Conservation (phyloP, 441 rosid genomes). For the Sinapis alba region DNA sequence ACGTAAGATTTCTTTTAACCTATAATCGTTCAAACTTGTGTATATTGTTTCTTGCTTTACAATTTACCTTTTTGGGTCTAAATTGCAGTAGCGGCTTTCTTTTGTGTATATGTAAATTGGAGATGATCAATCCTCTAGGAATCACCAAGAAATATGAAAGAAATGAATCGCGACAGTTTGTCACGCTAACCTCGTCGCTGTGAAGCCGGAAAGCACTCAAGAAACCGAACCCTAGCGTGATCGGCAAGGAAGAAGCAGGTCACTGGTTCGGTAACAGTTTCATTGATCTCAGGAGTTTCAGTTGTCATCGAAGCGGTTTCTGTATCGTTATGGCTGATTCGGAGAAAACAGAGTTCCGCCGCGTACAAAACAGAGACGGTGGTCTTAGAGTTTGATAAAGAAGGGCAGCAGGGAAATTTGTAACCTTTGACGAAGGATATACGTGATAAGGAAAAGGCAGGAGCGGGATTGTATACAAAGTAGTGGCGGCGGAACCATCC, state of each 20-base stretch:
- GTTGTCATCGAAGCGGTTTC: conserved; percentile 58
- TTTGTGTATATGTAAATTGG: too few species aligned
- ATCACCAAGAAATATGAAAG: too few species aligned
- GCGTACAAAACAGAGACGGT: conserved; percentile 34
- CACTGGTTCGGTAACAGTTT: conserved; percentile 52
- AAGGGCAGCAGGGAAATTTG: conserved; percentile 66
- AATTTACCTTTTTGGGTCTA: too few species aligned
- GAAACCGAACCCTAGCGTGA: conserved; percentile 29
- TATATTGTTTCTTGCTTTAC: too few species aligned
- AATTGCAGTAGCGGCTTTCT: too few species aligned
- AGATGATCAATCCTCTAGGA: too few species aligned
- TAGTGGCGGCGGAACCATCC: conserved; percentile 74
- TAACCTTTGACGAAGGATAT: conserved; percentile 75
- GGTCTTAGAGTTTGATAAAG: conserved; percentile 60
- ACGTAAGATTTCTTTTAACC: too few species aligned
- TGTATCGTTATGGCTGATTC: conserved; percentile 52
- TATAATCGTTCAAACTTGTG: too few species aligned
- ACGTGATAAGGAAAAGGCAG: conserved; percentile 89
- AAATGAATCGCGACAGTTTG: too few species aligned
- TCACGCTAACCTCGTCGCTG: conserved; percentile 31
- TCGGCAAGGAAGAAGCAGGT: conserved; percentile 23
- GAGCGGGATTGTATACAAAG: conserved; percentile 88
- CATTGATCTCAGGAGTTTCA: conserved; percentile 57
- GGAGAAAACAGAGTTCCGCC: conserved; percentile 49
- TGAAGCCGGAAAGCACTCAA: conserved; percentile 41